Conservation (phyloP, 805 yeast genomes). For the Lipomyces yamadae region DNA sequence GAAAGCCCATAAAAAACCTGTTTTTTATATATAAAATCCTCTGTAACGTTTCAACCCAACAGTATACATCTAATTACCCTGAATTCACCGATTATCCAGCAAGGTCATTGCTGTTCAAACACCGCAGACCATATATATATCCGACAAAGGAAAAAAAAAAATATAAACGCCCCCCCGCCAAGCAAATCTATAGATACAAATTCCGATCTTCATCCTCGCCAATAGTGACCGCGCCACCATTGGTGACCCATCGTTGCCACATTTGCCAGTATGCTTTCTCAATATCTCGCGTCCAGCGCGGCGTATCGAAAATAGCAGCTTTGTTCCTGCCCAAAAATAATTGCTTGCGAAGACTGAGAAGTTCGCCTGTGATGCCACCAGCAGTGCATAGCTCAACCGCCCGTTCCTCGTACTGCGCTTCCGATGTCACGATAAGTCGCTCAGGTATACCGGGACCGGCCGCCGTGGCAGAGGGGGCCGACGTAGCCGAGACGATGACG, state of each 20-base stretch:
- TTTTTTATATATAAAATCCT: background rate
- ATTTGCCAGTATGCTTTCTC: slow-evolving; percentile 42
- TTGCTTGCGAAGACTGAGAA: slow-evolving; percentile 35
- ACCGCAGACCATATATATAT: background rate
- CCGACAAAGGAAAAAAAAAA: background rate
- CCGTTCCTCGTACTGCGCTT: slow-evolving; percentile 41
- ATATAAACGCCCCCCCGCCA: background rate
- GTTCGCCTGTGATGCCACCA: slow-evolving; percentile 25
- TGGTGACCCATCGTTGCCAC: slow-evolving; percentile 43
- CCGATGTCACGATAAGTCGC: slow-evolving; percentile 39
- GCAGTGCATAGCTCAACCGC: slow-evolving; percentile 39
- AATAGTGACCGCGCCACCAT: slow-evolving; percentile 30
- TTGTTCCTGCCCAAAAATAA: slow-evolving; percentile 39
- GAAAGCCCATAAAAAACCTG: background rate
- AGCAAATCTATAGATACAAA: slow-evolving; percentile 17
- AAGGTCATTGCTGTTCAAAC: no score
- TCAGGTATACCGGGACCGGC: background rate
- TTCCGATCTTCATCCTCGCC: slow-evolving; percentile 30
- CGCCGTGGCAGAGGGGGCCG: background rate
- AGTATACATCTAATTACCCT: background rate
- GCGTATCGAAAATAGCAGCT: slow-evolving; percentile 40
- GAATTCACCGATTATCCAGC: background rate
- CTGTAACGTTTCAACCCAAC: background rate
- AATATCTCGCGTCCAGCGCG: slow-evolving; percentile 40
- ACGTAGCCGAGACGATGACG: slow-evolving; percentile 38